Evolutionary conservation across 805 yeast genomes (phyloP), one percentile per base, ranked within the genome.

Genomic region (Candida methanosorbosa): DNA sequence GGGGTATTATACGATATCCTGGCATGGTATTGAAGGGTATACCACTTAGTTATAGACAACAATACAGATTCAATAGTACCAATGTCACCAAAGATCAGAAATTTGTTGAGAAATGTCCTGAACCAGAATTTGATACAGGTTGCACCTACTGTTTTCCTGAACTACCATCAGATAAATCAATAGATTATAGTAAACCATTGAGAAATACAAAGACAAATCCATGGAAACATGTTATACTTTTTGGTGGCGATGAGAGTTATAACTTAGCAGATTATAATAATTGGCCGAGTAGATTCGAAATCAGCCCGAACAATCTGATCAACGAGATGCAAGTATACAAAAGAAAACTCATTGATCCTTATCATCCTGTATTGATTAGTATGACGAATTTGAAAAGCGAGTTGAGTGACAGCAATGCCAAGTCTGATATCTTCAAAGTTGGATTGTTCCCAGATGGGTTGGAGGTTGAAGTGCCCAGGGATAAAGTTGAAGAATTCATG

Each of bases 391-490:
- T 70, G 17, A 33, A 43, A 7, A 44, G 42, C 17, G 18, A 28
- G 2, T 33, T 30, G 5, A 37, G 36, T 13, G 37, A 44, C 4
- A 14, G 17, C 3, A 21, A 13, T 5, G 18, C 3, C 11, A 22
- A 32, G 5, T 9, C 29, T 4, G 29, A 27, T 21, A n/a, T 30
- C 5, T 35, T 34, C n/a, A 33, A 30, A 2, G 20, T 29, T 6
- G 75, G 70, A 0, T 48, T 66, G 11, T 78, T 64, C 42, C 88
- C 87, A 0, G 83, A 79, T 36, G 66, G 64, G 22, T 39, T 60
- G 25, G 46, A 47, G 7, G 58, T 69, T 13, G 56, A 56, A 39
- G 66, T 70, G 32, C 46, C 54, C 4, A 38, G 37, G 18, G 41
- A 34, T 18, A 13, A 35, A 17, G 30, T 50, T 9, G 46, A 48